Base-by-base conservation (phyloP, 768 basidiomycete species). In the Lepiota venenata region DNA sequence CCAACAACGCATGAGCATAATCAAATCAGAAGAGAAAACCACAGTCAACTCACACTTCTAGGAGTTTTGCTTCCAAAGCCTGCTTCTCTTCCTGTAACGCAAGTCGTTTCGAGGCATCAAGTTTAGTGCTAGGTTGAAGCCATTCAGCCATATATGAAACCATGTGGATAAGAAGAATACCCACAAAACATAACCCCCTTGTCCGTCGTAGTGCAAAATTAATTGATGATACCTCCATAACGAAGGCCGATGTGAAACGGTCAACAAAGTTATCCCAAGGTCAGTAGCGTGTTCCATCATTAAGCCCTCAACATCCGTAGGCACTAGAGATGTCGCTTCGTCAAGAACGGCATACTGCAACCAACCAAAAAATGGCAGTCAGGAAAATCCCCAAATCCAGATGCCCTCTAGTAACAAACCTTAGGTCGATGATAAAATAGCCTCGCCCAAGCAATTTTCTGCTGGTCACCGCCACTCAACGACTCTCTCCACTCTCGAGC, bases 61-160 rank as follows among this genome's bases (percentile, higher is more conserved):
- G 75, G 56, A 98, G 69, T 68, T 90, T 95, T 27, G 85, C 76
- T 65, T 97, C 93, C 44, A 98, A 67, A 25, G 75, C 78, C 68
- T 96, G 91, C 70, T 95, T 97, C 79, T 99, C 96, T 66, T 95
- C 92, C 70, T 97, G 93, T 41, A 98, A 72, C 1, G 88, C 91
- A 47, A 97, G 75, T 9, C 96, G 83, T 68, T 86, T 88, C 70
- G 95, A 91, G 15, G 93, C 88, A 64, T 98, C 89, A 35, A 98
- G 74, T 64, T 88, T 85, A 20, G 92, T 93, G 70, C 93, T 95
- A 62, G 9, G 14, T 5, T 32, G 12, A 43, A 41, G 32, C 8
- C 20, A 27, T n/a, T 56, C 4, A 38, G 16, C 41, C 40, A 60
- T 45, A 56, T 54, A 12, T 15, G 9, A 43, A 41, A 14, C 36